These are phyloP conservation scores for Aureobasidium lini DNA, from an alignment of 2,329 filamentous ascomycete genomes.

Conservation along the genomic window DNA sequence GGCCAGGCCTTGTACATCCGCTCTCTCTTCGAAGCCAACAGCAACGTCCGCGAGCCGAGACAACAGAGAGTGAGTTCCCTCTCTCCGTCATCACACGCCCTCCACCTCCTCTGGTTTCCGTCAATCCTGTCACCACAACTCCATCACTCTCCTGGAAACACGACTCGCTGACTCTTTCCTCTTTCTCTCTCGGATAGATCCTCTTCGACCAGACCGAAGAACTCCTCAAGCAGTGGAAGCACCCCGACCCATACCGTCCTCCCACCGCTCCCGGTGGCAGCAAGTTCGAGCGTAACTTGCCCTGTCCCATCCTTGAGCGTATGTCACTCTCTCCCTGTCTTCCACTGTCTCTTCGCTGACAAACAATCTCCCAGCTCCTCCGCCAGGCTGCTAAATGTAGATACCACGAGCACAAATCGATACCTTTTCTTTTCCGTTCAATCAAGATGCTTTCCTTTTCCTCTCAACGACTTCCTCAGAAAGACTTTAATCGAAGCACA, in stretches of 20 bases:
- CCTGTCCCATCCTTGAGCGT: constrained; percentile 73
- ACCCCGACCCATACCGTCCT: constrained; percentile 84
- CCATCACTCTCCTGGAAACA: constrained; percentile 8
- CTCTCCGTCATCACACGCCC: background rate
- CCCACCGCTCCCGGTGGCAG: constrained; percentile 93
- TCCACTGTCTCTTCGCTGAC: background rate
- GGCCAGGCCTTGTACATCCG: constrained; percentile 95
- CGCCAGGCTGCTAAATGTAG: constrained; percentile 23
- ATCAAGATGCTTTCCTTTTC: background rate
- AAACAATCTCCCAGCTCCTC: constrained; percentile 36
- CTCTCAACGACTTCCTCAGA: background rate
- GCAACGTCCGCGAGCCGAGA: constrained; percentile 71
- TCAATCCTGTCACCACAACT: constrained; percentile 12
- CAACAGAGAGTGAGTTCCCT: constrained; percentile 66
- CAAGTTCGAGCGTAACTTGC: constrained; percentile 92
- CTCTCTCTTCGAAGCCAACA: constrained; percentile 90
- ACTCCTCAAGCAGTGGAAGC: constrained; percentile 88
- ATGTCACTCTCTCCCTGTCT: constrained; percentile 32
- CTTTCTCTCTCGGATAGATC: constrained; percentile 45
- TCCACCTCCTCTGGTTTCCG: background rate
- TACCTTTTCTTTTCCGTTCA: constrained; percentile 10
- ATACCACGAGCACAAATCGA: constrained; percentile 7
- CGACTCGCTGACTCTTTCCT: background rate
- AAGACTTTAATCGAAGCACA: background rate
- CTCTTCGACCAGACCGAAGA: constrained; percentile 83